These are phyloP conservation scores for Pilatotrama ljubarskyi DNA, from an alignment of 768 basidiomycete species.

Conservation along the genomic window DNA sequence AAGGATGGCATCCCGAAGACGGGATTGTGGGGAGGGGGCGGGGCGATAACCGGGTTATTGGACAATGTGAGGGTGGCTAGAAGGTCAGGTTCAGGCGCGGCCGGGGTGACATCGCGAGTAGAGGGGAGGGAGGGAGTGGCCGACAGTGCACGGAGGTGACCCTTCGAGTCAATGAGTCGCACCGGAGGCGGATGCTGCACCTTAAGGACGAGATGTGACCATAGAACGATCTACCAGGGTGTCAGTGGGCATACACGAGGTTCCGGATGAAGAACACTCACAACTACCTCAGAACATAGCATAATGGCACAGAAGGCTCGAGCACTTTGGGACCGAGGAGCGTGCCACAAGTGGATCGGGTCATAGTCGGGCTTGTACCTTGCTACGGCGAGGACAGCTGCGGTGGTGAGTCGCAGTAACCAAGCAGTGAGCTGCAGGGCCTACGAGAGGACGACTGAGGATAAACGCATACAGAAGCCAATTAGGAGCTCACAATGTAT, in stretches of 20 bases:
- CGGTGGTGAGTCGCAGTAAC: constrained; percentile 54
- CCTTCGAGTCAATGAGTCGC: constrained; percentile 62
- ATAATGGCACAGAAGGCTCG: constrained; percentile 49
- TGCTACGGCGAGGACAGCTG: constrained; percentile 45
- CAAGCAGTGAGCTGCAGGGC: constrained; percentile 59
- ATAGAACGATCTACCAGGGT: constrained; percentile 45
- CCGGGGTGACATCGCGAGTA: constrained; percentile 42
- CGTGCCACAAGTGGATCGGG: constrained; percentile 36
- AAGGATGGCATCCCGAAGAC: constrained; percentile 76
- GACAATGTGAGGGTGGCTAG: constrained; percentile 65
- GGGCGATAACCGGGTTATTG: constrained; percentile 53
- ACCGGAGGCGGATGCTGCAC: constrained; percentile 71
- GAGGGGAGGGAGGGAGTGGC: constrained; percentile 27
- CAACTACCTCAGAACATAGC: constrained; percentile 54
- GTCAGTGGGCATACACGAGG: neutral
- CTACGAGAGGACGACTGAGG: constrained; percentile 36
- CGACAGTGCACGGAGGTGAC: constrained; percentile 33
- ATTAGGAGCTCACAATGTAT: constrained; percentile 54
- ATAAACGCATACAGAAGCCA: neutral
- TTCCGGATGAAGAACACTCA: constrained; percentile 45
- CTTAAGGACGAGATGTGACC: constrained; percentile 56
- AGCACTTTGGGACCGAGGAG: constrained; percentile 37
- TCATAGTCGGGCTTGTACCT: constrained; percentile 44
- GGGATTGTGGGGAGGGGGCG: constrained; percentile 39
- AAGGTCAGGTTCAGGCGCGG: constrained; percentile 53